Conservation (phyloP, 179 eudicot genomes). For the Vitellaria paradoxa region DNA sequence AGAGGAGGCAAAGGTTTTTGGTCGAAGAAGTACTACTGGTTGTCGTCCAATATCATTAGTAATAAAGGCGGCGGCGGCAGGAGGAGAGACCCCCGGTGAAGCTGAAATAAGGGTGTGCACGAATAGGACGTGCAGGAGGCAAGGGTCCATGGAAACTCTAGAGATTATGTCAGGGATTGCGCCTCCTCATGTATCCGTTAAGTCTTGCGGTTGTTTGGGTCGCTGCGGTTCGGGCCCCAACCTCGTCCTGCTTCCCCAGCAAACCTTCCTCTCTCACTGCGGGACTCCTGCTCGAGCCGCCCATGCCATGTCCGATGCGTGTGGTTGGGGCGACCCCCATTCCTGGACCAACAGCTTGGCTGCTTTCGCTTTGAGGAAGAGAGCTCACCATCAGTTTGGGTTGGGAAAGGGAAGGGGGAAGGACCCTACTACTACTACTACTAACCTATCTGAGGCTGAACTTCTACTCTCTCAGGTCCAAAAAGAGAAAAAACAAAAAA, state of each 20-base stretch:
- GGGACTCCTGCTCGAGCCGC: conserved; percentile 66
- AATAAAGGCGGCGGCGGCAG: neutral
- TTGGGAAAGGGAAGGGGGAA: neutral
- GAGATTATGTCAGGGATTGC: conserved; percentile 61
- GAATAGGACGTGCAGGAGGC: conserved; percentile 56
- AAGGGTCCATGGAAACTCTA: conserved; percentile 55
- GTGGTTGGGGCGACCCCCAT: conserved; percentile 21
- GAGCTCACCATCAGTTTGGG: conserved; percentile 47
- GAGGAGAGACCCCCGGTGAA: neutral
- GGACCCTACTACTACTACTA: conserved; percentile 13
- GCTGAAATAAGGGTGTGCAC: conserved; percentile 79
- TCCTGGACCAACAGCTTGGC: conserved; percentile 43
- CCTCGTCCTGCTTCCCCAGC: conserved; percentile 58
- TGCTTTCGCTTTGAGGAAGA: conserved; percentile 70
- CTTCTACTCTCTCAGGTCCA: conserved; percentile 56
- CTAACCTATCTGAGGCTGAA: conserved; percentile 41
- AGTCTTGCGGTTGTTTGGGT: conserved; percentile 67
- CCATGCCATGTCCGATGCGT: conserved; percentile 24
- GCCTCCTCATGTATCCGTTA: conserved; percentile 55
- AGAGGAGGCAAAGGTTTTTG: neutral
- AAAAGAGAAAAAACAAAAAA: too few relatives aligned
- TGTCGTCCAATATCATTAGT: neutral
- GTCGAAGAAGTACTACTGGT: neutral
- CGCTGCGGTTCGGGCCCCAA: conserved; percentile 83
- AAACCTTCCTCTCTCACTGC: conserved; percentile 50